Evolutionary conservation across 179 eudicot species (phyloP).

Genomic region (Silene coronaria): DNA sequence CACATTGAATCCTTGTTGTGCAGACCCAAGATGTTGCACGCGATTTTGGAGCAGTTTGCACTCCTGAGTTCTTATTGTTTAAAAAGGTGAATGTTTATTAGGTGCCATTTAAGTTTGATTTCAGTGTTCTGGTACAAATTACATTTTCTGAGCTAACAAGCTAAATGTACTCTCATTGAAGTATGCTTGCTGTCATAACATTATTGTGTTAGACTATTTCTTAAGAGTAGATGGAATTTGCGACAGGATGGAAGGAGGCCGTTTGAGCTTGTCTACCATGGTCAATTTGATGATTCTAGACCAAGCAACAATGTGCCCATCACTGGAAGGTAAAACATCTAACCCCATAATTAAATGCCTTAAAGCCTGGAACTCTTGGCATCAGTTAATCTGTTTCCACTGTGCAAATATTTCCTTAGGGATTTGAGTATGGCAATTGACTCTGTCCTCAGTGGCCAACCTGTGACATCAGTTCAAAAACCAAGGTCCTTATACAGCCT

Average conservation of each 20-base stretch:
- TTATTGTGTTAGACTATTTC: conserved; percentile 1
- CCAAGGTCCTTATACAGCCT: conserved; percentile 49
- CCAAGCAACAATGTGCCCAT: conserved; percentile 64
- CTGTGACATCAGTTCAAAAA: conserved; percentile 55
- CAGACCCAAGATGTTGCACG: conserved; percentile 91
- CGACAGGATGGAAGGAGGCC: conserved; percentile 81
- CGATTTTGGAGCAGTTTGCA: conserved; percentile 90
- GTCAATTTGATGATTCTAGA: conserved; percentile 93
- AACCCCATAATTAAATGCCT: conserved; percentile 6
- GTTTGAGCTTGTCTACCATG: conserved; percentile 89
- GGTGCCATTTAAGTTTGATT: background rate
- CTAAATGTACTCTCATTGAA: background rate
- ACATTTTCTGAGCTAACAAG: conserved; percentile 5
- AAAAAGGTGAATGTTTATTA: conserved; percentile 49
- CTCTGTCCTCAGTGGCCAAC: conserved; percentile 75
- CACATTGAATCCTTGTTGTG: conserved; percentile 13
- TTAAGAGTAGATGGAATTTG: background rate
- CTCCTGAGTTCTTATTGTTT: conserved; percentile 86
- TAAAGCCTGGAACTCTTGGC: background rate
- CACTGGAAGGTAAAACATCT: conserved; percentile 64
- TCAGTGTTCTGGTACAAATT: background rate
- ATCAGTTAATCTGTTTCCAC: background rate
- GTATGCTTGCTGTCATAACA: background rate
- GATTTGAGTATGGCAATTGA: conserved; percentile 81
- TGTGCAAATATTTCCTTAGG: conserved; percentile 34